These are phyloP conservation scores for Dendrobium nobile DNA, from an alignment of 106 monocot genomes.

Conservation along the genomic window DNA sequence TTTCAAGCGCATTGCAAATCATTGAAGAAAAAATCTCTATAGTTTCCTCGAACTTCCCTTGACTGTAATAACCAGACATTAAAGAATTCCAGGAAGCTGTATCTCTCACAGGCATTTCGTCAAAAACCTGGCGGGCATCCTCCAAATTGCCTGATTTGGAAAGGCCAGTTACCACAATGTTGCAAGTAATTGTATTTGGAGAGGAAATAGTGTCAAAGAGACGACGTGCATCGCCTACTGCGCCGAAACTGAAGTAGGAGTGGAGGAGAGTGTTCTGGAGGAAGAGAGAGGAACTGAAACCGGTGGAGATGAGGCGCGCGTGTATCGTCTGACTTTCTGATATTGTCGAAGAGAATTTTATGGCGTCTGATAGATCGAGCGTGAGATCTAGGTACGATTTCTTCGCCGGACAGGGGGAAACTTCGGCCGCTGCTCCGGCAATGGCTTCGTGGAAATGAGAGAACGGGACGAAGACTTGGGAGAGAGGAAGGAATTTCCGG, in stretches of 20 bases:
- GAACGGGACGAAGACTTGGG: too few relatives aligned
- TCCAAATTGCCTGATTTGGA: conserved; percentile 24
- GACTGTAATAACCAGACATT: conserved; percentile 51
- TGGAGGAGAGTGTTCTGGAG: conserved; percentile 66
- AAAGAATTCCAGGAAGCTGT: conserved; percentile 67
- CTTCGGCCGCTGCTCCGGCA: neutral
- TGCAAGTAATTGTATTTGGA: conserved; percentile 58
- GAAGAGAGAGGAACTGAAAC: conserved; percentile 47
- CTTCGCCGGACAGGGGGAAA: neutral
- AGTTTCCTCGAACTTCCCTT: conserved; percentile 17
- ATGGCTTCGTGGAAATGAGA: neutral
- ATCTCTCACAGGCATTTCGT: conserved; percentile 64
- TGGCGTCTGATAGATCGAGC: neutral
- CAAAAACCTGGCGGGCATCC: conserved; percentile 54
- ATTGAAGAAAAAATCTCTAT: conserved; percentile 42
- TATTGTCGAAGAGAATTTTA: neutral
- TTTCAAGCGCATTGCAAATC: conserved; percentile 17
- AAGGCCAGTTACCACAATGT: conserved; percentile 61
- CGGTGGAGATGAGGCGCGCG: conserved; percentile 34
- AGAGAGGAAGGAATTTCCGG: neutral
- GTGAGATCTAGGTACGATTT: neutral
- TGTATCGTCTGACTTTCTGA: conserved; percentile 2
- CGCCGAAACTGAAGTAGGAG: conserved; percentile 42
- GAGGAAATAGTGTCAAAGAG: conserved; percentile 28
- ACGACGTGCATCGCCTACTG: conserved; percentile 29